Base-by-base conservation (phyloP, 2,329 filamentous ascomycete genomes). In the Trichoderma lentiforme region DNA sequence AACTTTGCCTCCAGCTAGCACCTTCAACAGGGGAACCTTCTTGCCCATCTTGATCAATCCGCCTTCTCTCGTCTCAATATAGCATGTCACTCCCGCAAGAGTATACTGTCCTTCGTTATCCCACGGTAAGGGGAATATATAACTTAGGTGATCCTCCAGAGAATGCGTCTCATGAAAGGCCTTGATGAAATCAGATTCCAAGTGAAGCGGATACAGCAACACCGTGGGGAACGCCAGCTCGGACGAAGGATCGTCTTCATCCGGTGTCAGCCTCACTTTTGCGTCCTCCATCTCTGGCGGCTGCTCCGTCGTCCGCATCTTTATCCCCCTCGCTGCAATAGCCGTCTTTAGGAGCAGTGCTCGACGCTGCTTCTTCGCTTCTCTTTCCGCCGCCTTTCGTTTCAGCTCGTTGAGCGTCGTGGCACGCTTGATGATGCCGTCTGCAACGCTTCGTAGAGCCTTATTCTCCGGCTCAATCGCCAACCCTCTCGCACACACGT, bases 261-360 rank as follows among this genome's bases (percentile, higher is more conserved):
- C 90, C 2, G 91, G 91, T 11, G 88, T 86, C 6, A 98, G 88
- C 70, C 85, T 83, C 60, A 98, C 85, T 8, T 81, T 83, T 1
- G 94, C 93, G 80, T 97, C 95, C 82, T 97, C 94, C 86, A 97
- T 91, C 78, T 98, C 93, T 0, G 95, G 95, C 43, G 93, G 90
- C 77, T 91, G 86, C 7, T 86, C 85, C 12, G 93, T 95, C 66
- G 83, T 86, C 70, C 92, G 86, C 9, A 88, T 88, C 26, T 84
- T 84, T 78, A 98, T 93, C 65, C 88, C 87, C n/a, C 95, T 86
- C 4, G 92, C 91, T 75, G 82, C 82, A 62, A 95, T 82, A 24
- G 92, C 92, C 1, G 89, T 86, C 76, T 85, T 86, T 14, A 98
- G 83, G 7, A 93, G 88, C 24, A 83, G 76, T 70, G 85, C 86